These are phyloP conservation scores for Sphaerosporella brunnea DNA, from an alignment of 495 filamentous ascomycete species.

Conservation along the genomic window DNA sequence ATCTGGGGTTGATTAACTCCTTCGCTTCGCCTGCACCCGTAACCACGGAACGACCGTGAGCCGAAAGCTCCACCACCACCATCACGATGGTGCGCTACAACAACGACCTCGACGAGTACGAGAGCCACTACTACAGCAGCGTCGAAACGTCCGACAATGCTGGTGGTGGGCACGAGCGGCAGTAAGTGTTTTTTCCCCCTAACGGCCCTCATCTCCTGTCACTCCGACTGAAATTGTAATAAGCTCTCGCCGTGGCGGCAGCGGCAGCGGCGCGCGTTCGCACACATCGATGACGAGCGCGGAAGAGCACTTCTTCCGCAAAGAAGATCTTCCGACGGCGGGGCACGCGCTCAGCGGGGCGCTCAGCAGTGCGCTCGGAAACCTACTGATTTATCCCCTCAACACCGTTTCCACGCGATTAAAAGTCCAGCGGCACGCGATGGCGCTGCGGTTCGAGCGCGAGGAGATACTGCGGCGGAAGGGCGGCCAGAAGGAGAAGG, in stretches of 20 bases:
- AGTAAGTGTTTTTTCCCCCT: neutral
- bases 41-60: too few species aligned
- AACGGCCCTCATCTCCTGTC: neutral
- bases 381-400: conserved; percentile 63
- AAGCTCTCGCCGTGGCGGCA: neutral
- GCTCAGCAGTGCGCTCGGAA: conserved; percentile 61
- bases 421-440: conserved; percentile 56
- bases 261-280: too few species aligned
- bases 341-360: conserved; percentile 74
- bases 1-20: too few species aligned
- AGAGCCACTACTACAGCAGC: conserved; percentile 4
- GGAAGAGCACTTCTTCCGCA: conserved; percentile 10
- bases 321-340: conserved; percentile 52
- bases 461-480: neutral
- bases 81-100: conserved; percentile 12
- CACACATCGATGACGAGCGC: conserved; percentile 9
- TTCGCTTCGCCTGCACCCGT: too few species aligned
- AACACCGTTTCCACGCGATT: conserved; percentile 71
- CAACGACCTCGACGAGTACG: conserved; percentile 9
- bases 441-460: conserved; percentile 20
- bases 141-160: neutral
- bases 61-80: too few species aligned
- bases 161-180: neutral
- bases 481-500: neutral
- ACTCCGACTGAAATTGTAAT: too few species aligned